A percentile compares a stretch with the other conserved stretches of the same genome.
Conservation (phyloP, 371 early-diverging fungal species). For the Haplosporangium sp. region DNA sequence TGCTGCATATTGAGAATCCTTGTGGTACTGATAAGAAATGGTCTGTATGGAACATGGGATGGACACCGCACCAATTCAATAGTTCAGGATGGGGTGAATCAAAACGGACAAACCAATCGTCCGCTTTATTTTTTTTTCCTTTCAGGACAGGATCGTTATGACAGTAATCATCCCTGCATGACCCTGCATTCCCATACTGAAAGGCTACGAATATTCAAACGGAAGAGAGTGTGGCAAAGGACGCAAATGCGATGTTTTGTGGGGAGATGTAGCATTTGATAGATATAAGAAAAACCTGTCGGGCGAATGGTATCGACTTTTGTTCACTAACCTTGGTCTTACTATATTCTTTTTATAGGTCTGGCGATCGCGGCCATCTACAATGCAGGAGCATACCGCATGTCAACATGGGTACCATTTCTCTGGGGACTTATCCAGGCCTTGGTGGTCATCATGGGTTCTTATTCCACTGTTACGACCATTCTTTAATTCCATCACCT, state of each 20-base stretch:
- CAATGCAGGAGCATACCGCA: conserved; percentile 71
- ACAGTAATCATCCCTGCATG: no score
- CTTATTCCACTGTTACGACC: conserved; percentile 73
- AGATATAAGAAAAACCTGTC: background rate
- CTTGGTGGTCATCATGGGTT: conserved; percentile 67
- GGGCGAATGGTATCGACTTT: background rate
- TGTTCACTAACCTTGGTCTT: background rate
- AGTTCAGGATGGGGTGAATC: no score
- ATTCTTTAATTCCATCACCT: conserved; percentile 56
- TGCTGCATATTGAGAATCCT: background rate
- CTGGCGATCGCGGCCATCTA: conserved; percentile 70
- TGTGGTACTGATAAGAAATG: background rate
- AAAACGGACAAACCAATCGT: no score
- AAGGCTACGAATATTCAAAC: no score
- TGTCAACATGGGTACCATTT: conserved; percentile 78
- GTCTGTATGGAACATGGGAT: background rate
- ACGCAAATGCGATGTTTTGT: no score
- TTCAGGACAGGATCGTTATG: no score
- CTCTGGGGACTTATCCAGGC: conserved; percentile 77
- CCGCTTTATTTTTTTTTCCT: no score
- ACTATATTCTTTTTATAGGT: conserved; percentile 48
- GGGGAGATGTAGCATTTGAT: no score
- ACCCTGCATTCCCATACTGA: no score
- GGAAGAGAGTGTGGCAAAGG: no score
- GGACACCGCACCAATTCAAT: background rate